Base-by-base conservation (phyloP, 495 filamentous ascomycete genomes). In the Neurospora sp. region DNA sequence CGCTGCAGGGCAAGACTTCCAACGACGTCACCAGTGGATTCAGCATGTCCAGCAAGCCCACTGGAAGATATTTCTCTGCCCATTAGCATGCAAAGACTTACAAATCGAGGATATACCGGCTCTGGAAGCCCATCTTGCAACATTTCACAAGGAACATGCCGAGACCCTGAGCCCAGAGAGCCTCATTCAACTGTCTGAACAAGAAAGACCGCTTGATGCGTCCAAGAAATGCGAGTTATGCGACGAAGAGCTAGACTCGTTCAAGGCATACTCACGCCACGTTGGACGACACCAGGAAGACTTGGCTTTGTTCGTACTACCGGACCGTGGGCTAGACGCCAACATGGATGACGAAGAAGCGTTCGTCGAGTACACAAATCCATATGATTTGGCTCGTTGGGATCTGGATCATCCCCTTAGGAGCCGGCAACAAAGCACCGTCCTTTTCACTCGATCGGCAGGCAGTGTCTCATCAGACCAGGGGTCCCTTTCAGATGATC, bases 231-330 rank as follows among this genome's bases (percentile, higher is more conserved):
- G 35, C 38, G 35, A 40, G 23, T 1, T 77, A 0, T 77, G 75
- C 39, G 0, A 54, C 2, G 66, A 74, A 16, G 35, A 35, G 1
- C 9, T 71, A 0, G 41, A 39, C 8, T 66, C 73, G 0, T 27
- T 69, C 20, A 74, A 74, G 6, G 6, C 72, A 12, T 76, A 72
- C 69, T 11, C 66, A 8, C 73, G 70, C 1, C 75, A 74, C 6
- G 75, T 76, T 18, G 73, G 75, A 5, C 59, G 70, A 3, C 75
- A 76, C 14, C 73, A 74, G 3, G 73, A 74, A 66, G 62, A 73
- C 6, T 1, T 74, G 1, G 35, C 70, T 1, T 20, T 76, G 6
- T 76, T 76, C n/a, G 42, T 73, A 0, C 18, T 74, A 11, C 72
- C 72, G 48, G 11, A 59, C 23, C 48, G 48, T 27, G 23, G 23